Base-by-base conservation (phyloP, 192 early-diverging fungal genomes). In the Fimicolochytrium jonesii region DNA sequence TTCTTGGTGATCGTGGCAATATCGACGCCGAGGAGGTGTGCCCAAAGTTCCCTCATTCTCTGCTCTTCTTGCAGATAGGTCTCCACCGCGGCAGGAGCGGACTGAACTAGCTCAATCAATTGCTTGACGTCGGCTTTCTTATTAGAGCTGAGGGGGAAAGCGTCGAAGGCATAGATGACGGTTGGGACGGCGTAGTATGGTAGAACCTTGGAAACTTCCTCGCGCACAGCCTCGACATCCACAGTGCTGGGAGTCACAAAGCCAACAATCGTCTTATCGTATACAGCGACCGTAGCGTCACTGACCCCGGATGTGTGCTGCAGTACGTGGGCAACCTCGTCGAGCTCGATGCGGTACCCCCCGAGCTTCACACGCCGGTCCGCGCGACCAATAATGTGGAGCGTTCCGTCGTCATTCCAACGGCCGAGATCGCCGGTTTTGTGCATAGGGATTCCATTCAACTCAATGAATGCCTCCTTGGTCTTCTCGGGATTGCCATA, bases 291-390 rank as follows among this genome's bases (percentile, higher is more conserved):
- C 9, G 37, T 17, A 39, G 37, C 37, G 9, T 7, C 17, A 17
- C 9, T 39, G 37, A 39, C 37, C 9, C 37, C 37, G 37, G 37
- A 17, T 10, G 7, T 7, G 7, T 7, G 9, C 37, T 10, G 7
- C 37, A 39, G 7, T 10, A 17, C 37, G 37, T 39, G 37, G 17
- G 31, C 35, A 15, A 74, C 34, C 47, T 78, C 77, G 22, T 61
- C 46, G 11, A 78, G 37, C 45, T 78, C 77, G 22, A 78, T 63
- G n/a, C 77, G 59, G 39, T 46, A 53, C 1, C 77, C 76, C 32
- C 61, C 44, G 30, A 78, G 56, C 62, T 85, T 85, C 29, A 80
- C 72, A 49, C 73, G 72, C 17, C 53, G 30, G 42, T 80, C 64
- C 11, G 17, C 29, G 11, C 67, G 67, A 9, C 67, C 67, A 29